Conservation (phyloP, 371 early-diverging fungal species). For the Mycotypha africana region DNA sequence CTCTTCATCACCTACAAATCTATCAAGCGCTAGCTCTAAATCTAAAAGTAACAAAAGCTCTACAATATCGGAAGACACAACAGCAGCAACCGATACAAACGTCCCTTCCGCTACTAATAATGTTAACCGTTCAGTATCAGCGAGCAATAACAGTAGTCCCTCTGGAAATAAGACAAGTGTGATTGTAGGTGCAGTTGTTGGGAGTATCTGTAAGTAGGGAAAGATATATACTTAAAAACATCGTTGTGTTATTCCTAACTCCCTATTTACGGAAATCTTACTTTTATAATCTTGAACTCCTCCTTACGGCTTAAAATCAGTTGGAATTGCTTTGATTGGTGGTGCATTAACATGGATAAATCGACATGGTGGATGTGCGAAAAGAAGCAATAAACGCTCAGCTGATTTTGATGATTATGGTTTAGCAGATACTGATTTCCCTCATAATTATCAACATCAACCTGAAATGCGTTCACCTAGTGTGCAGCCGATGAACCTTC, state of each 20-base stretch:
- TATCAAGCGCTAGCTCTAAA: neutral
- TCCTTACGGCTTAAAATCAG: no score
- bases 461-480: slow-evolving; percentile 21
- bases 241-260: neutral
- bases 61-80: neutral
- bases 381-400: slow-evolving; percentile 16
- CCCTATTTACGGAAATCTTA: no score
- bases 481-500: neutral
- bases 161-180: slow-evolving; percentile 20
- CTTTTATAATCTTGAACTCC: neutral
- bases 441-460: slow-evolving; percentile 13
- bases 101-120: slow-evolving; percentile 3
- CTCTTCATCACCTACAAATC: no score
- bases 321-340: slow-evolving; percentile 34
- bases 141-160: neutral
- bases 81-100: neutral
- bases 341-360: slow-evolving; percentile 30
- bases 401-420: slow-evolving; percentile 42
- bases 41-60: slow-evolving; percentile 1
- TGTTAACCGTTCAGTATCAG: no score
- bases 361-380: slow-evolving; percentile 32
- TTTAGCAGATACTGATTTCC: slow-evolving; percentile 36
- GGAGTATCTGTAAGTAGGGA: slow-evolving; percentile 35
- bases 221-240: neutral
- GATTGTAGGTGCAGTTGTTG: slow-evolving; percentile 35